phyloP scores from a whole-genome alignment of 345 rosid species.

The Populus pruinosa region DNA sequence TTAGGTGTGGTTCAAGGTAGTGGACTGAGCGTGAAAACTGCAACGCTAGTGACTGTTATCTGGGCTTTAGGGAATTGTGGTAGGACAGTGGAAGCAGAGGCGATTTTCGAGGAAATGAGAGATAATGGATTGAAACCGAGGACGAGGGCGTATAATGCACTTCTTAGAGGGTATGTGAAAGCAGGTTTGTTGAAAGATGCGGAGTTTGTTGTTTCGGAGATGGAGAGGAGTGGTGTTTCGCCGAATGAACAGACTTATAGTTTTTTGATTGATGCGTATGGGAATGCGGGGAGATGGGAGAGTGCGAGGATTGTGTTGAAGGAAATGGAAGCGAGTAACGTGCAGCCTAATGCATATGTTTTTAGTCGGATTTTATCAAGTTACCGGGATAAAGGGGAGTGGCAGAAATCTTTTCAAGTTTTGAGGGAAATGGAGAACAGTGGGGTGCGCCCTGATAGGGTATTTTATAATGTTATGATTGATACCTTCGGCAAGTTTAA shows the following conservation, averaged over 20 bases:
- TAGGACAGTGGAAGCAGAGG: constrained; percentile 80
- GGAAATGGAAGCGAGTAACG: constrained; percentile 80
- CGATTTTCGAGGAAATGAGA: constrained; percentile 85
- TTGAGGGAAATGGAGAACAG: constrained; percentile 80
- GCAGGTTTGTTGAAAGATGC: constrained; percentile 71
- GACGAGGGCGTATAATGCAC: constrained; percentile 78
- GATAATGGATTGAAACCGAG: constrained; percentile 70
- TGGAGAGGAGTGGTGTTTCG: constrained; percentile 80
- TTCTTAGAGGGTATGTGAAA: constrained; percentile 82
- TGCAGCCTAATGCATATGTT: constrained; percentile 70
- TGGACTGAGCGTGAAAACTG: constrained; percentile 63
- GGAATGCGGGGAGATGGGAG: constrained; percentile 91
- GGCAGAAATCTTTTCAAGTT: constrained; percentile 93
- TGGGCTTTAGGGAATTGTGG: constrained; percentile 60
- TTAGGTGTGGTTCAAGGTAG: constrained; percentile 66
- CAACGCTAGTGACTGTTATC: constrained; percentile 59
- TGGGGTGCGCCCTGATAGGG: constrained; percentile 79
- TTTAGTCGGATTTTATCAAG: constrained; percentile 77
- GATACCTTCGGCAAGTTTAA: constrained; percentile 92
- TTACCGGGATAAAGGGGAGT: constrained; percentile 85
- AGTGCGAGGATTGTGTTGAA: constrained; percentile 87
- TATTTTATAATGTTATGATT: constrained; percentile 88
- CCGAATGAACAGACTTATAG: constrained; percentile 88
- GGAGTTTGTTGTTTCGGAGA: constrained; percentile 72
- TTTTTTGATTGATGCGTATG: constrained; percentile 81